Percentiles rank a stretch among this genome's conserved stretches.
Evolutionary conservation across 805 yeast species (phyloP).

Genomic region (Millerozyma acaciae): DNA sequence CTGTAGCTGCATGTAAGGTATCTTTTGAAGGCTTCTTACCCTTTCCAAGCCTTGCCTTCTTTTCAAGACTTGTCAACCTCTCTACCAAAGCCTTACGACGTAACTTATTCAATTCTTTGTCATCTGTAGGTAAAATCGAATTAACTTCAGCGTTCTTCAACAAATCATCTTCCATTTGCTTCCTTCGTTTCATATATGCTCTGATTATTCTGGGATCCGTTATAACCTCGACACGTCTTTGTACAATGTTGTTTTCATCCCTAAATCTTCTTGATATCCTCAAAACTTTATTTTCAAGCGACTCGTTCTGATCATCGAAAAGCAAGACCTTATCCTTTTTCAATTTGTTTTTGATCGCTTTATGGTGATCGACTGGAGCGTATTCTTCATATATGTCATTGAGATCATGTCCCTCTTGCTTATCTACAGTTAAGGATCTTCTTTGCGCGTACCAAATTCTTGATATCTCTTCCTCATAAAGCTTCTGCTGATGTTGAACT

Average conservation of each 20-base stretch:
- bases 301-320: constrained; percentile 27
- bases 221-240: constrained; percentile 71
- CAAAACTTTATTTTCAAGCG: constrained; percentile 23
- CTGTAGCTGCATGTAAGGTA: constrained; percentile 36
- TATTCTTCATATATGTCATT: constrained; percentile 36
- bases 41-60: constrained; percentile 44
- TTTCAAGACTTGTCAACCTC: constrained; percentile 77
- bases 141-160: constrained; percentile 62
- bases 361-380: constrained; percentile 30
- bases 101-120: constrained; percentile 76
- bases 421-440: constrained; percentile 44
- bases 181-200: constrained; percentile 73
- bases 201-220: constrained; percentile 84
- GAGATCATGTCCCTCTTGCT: constrained; percentile 35
- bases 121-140: constrained; percentile 72
- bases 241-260: constrained; percentile 82
- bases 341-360: constrained; percentile 29
- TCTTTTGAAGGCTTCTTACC: constrained; percentile 32
- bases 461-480: constrained; percentile 85
- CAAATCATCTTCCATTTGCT: constrained; percentile 54
- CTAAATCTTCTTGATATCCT: constrained; percentile 71
- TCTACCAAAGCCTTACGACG: constrained; percentile 75
- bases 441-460: constrained; percentile 89
- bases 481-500: constrained; percentile 67
- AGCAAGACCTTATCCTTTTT: constrained; percentile 32